These are phyloP conservation scores for Litsea cubeba DNA, from an alignment of 164 flowering plant genomes.

Conservation along the genomic window DNA sequence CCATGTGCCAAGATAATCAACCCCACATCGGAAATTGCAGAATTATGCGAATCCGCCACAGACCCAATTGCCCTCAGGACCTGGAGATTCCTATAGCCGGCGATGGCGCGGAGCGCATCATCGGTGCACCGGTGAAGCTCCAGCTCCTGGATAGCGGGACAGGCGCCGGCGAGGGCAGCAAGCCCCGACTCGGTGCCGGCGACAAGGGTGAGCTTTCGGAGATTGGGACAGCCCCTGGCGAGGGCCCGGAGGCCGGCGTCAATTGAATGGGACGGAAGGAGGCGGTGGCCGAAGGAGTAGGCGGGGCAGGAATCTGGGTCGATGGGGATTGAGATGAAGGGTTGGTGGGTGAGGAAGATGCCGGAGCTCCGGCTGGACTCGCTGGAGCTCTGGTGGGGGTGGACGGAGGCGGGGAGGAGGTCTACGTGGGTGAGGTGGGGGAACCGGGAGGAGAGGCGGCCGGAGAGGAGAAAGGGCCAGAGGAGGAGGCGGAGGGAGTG, in stretches of 20 bases:
- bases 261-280: slow-evolving; percentile 29
- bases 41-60: slow-evolving; percentile 40
- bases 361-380: slow-evolving; percentile 23
- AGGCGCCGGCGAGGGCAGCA: slow-evolving; percentile 58
- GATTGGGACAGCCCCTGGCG: slow-evolving; percentile 63
- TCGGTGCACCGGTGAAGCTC: slow-evolving; percentile 79
- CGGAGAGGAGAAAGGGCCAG: slow-evolving; percentile 62
- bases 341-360: slow-evolving; percentile 29
- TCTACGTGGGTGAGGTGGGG: slow-evolving; percentile 56
- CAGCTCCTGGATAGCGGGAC: slow-evolving; percentile 69
- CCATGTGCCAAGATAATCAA: slow-evolving; percentile 87
- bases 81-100: no score
- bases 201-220: slow-evolving; percentile 55
- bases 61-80: slow-evolving; percentile 19
- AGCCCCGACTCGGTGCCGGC: slow-evolving; percentile 60
- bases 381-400: slow-evolving; percentile 21
- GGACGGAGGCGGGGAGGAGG: slow-evolving; percentile 31
- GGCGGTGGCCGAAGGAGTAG: slow-evolving; percentile 21
- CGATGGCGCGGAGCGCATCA: no score
- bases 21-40: slow-evolving; percentile 72
- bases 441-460: slow-evolving; percentile 55
- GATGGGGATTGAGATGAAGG: slow-evolving; percentile 32
- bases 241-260: slow-evolving; percentile 54
- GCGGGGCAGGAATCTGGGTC: slow-evolving; percentile 22
- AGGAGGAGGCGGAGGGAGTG: slow-evolving; percentile 56